phyloP scores from a whole-genome alignment of 2,329 filamentous ascomycete genomes.

The Arachnomyces sp. region DNA sequence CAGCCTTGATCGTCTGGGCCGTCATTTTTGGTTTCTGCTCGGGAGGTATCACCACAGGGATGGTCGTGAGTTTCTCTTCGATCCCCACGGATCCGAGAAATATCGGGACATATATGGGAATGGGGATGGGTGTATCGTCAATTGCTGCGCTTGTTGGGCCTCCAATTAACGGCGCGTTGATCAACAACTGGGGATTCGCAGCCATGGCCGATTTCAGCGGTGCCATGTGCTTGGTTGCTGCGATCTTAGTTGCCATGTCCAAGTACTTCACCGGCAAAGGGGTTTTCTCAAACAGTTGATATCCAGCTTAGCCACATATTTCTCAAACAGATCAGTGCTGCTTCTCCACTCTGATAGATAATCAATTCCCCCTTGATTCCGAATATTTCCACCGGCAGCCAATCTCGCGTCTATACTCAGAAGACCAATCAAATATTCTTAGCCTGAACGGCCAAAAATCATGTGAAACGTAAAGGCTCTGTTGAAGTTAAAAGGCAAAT shows the following conservation, averaged over 20 bases:
- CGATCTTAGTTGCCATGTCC: slow-evolving; percentile 1
- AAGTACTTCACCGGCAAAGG: slow-evolving; percentile 4
- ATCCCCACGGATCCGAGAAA: slow-evolving; percentile 4
- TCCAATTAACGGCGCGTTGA: slow-evolving; percentile 9
- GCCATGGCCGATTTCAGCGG: slow-evolving; percentile 5
- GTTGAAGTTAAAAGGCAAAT: too few species aligned
- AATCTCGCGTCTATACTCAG: too few species aligned
- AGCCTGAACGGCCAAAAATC: too few species aligned
- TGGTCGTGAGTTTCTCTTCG: slow-evolving; percentile 1
- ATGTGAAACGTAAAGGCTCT: too few species aligned
- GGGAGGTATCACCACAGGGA: slow-evolving; percentile 24
- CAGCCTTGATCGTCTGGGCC: slow-evolving; percentile 24
- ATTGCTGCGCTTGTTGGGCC: slow-evolving; percentile 8
- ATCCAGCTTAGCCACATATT: neutral
- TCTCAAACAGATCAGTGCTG: too few species aligned
- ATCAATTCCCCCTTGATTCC: too few species aligned
- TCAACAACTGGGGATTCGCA: slow-evolving; percentile 1
- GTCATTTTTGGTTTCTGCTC: slow-evolving; percentile 27
- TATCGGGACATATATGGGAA: slow-evolving; percentile 8
- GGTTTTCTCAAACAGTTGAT: slow-evolving; percentile 5
- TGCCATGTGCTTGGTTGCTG: slow-evolving; percentile 1
- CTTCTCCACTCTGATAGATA: too few species aligned
- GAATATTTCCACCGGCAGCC: too few species aligned
- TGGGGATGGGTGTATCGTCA: slow-evolving; percentile 6
- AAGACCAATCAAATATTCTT: too few species aligned